Conservation (phyloP, 352 stramenopile species). For the Pythium utonaiense region DNA sequence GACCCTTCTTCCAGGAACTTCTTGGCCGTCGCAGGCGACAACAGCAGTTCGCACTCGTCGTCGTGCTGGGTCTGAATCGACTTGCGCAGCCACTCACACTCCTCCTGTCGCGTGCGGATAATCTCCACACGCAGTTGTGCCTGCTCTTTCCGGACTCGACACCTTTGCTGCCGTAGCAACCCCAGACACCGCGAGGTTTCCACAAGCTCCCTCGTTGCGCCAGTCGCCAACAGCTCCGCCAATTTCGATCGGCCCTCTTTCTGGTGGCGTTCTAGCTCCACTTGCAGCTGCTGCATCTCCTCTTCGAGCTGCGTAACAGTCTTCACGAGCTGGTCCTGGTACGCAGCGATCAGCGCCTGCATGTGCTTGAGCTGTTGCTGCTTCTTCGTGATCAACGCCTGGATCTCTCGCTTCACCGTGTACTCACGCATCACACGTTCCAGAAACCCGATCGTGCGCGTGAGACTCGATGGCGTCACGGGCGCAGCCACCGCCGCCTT, state of each 20-base stretch:
- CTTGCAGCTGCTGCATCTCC: slow-evolving; percentile 1
- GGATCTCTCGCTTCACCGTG: slow-evolving; percentile 28
- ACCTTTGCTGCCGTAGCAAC: slow-evolving; percentile 11
- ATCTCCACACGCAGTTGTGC: slow-evolving; percentile 5
- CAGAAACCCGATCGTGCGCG: slow-evolving; percentile 20
- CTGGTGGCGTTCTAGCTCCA: neutral
- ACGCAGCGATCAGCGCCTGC: slow-evolving; percentile 21
- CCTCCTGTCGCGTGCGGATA: slow-evolving; percentile 19
- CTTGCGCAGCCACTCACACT: slow-evolving; percentile 24
- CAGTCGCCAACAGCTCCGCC: slow-evolving; percentile 12
- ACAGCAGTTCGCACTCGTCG: slow-evolving; percentile 17
- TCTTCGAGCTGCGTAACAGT: slow-evolving; percentile 16
- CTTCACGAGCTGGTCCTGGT: slow-evolving; percentile 26
- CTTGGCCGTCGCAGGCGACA: slow-evolving; percentile 6
- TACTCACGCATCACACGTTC: slow-evolving; percentile 30
- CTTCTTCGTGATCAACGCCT: slow-evolving; percentile 24
- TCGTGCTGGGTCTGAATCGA: slow-evolving; percentile 21
- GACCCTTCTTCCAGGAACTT: slow-evolving; percentile 25
- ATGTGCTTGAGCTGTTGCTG: slow-evolving; percentile 30
- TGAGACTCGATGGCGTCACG: neutral
- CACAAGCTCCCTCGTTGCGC: slow-evolving; percentile 1
- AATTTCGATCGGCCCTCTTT: slow-evolving; percentile 8
- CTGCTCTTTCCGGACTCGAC: slow-evolving; percentile 1
- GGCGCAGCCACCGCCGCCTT: neutral
- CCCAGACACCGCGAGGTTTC: slow-evolving; percentile 10